Evolutionary conservation across 2,329 filamentous ascomycete genomes (phyloP).

Genomic region (Apiospora marii): DNA sequence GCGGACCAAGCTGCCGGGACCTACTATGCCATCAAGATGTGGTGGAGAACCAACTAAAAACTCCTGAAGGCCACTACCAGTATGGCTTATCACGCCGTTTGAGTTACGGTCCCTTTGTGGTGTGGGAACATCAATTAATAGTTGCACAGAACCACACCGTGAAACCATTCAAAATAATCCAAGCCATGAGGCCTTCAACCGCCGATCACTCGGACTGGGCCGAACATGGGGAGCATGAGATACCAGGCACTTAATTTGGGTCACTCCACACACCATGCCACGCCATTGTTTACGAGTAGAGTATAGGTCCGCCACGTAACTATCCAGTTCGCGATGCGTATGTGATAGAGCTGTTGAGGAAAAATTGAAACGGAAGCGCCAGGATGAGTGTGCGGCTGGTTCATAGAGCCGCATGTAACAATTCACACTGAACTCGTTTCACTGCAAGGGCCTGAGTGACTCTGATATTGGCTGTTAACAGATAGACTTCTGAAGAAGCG

Average conservation of each 20-base stretch:
- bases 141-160: background rate
- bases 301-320: background rate
- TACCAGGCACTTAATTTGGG: background rate
- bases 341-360: background rate
- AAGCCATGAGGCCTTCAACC: background rate
- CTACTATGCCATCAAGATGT: background rate
- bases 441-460: too few relatives aligned
- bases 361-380: background rate
- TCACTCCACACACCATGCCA: background rate
- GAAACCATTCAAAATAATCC: background rate
- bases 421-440: background rate
- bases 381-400: background rate
- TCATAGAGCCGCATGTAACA: conserved; percentile 7
- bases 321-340: background rate
- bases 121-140: background rate
- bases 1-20: conserved; percentile 11
- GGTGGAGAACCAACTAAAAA: background rate
- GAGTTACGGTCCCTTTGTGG: too few relatives aligned
- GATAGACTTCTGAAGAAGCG: too few relatives aligned
- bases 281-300: background rate
- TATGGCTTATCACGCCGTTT: background rate
- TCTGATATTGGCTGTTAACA: too few relatives aligned
- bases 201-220: background rate
- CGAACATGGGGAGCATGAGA: background rate
- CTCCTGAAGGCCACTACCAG: background rate